Evolutionary conservation across 2,329 filamentous ascomycete genomes (phyloP), one percentile per base, ranked within the genome.

Genomic region (Cercospora zeae-maydis): DNA sequence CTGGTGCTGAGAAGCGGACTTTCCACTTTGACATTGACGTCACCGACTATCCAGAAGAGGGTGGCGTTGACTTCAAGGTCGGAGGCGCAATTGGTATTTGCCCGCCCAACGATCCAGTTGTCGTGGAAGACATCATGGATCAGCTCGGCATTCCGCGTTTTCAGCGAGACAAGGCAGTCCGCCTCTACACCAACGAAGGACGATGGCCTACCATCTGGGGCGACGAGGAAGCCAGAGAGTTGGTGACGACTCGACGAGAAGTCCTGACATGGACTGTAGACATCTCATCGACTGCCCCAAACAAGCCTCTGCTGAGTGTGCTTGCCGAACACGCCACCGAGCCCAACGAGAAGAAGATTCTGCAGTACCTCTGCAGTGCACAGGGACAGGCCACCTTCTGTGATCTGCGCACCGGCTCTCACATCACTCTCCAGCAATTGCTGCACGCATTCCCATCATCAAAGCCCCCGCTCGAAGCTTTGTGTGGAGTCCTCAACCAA

Each of bases 181-280:
- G 89, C 16, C 79, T 98, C 69, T 88, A 87, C 75, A 98, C 95
- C 0, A 86, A 84, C 36, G 85, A 83, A 64, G 93, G 93, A 34
- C 85, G 95, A 55, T 99, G 93, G 93, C 95, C 95, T 3, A 99
- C 95, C 0, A 96, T 99, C 55, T 99, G 95, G 95, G 95, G 93
- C 45, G 91, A 96, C 1, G 93, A 98, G 19, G 79, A 90, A 76
- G 78, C 93, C 6, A 86, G 95, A 61, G 88, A 95, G 74, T 81
- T 99, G n/a, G 82, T 93, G 61, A 96, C 93, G 3, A 98, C 93
- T 0, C 87, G 93, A 53, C 85, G 93, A 55, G 93, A 96, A 75
- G 81, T 99, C n/a, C 81, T 99, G 60, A 96, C 90, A 9, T 99
- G 95, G 95, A 97, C 93, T 75, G 88, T 89, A 27, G 95, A 99